Evolutionary conservation across 805 yeast genomes (phyloP).

Genomic region (Teunomyces tritomae): DNA sequence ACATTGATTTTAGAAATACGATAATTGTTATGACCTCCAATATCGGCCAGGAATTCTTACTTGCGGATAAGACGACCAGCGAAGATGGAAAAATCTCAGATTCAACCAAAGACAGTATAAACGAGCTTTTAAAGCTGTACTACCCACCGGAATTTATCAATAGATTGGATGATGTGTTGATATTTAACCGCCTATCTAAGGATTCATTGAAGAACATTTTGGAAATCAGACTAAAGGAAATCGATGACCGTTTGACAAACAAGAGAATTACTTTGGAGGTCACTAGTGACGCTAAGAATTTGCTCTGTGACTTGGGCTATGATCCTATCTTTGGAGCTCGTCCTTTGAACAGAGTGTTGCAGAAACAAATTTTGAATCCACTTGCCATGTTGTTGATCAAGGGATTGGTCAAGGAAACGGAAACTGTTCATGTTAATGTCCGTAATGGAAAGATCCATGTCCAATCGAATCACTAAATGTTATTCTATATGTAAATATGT

Average conservation of each 20-base stretch:
- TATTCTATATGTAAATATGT: background rate
- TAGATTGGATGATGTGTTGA: constrained; percentile 89
- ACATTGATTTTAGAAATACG: constrained; percentile 91
- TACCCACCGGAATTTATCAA: constrained; percentile 96
- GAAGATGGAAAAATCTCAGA: constrained; percentile 60
- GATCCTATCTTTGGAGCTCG: constrained; percentile 94
- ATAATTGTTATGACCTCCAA: constrained; percentile 96
- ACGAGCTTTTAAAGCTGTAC: constrained; percentile 62
- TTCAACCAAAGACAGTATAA: constrained; percentile 54
- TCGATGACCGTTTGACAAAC: constrained; percentile 72
- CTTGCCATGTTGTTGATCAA: constrained; percentile 76
- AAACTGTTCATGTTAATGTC: constrained; percentile 27
- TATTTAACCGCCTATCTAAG: constrained; percentile 86
- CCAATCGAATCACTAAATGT: constrained; percentile 28
- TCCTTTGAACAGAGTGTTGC: constrained; percentile 88
- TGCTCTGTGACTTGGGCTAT: constrained; percentile 84
- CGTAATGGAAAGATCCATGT: constrained; percentile 24
- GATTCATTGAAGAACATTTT: constrained; percentile 74
- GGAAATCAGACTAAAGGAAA: constrained; percentile 78
- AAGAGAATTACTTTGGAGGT: constrained; percentile 67
- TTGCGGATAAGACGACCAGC: constrained; percentile 58
- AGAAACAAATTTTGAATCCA: constrained; percentile 81
- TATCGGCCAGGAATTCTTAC: constrained; percentile 87
- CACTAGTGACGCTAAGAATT: constrained; percentile 62
- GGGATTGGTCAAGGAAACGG: constrained; percentile 61